Percentiles rank a stretch among this genome's conserved stretches.
Evolutionary conservation across 2,329 filamentous ascomycete species (phyloP).

Genomic region (Beauveria medogensis): DNA sequence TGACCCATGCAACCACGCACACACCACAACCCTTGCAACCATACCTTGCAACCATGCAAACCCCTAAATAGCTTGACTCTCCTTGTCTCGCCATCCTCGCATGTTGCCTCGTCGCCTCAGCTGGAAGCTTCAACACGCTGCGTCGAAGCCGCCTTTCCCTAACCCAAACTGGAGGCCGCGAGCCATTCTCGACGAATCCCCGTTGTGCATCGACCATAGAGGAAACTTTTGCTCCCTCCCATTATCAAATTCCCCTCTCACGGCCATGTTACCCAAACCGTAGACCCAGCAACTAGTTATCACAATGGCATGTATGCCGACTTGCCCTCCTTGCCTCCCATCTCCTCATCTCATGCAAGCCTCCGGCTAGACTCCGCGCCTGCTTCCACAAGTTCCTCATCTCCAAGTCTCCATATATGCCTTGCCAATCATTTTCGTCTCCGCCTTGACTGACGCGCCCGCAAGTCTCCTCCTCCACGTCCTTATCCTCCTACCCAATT

Average conservation of each 20-base stretch:
- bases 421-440: not conserved
- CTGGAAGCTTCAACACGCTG: not conserved
- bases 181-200: too few species aligned
- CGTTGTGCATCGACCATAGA: too few species aligned
- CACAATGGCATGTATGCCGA: not conserved
- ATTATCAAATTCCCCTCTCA: too few species aligned
- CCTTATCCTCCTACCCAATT: conserved; percentile 7
- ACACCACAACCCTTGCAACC: too few species aligned
- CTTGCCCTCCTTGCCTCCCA: not conserved
- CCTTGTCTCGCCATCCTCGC: not conserved
- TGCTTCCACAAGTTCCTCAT: not conserved
- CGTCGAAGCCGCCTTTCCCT: not conserved
- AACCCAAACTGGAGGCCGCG: too few species aligned
- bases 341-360: not conserved
- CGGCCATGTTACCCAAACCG: not conserved
- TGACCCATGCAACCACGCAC: too few species aligned
- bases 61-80: too few species aligned
- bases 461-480: conserved; percentile 3
- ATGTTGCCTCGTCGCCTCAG: conserved; percentile 7
- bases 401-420: not conserved
- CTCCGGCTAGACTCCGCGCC: not conserved
- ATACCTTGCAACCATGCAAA: not conserved
- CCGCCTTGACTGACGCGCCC: not conserved
- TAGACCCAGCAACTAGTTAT: too few species aligned
- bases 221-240: too few species aligned